Conservation (phyloP, 2,329 filamentous ascomycete genomes). For the Colletotrichum sp. region DNA sequence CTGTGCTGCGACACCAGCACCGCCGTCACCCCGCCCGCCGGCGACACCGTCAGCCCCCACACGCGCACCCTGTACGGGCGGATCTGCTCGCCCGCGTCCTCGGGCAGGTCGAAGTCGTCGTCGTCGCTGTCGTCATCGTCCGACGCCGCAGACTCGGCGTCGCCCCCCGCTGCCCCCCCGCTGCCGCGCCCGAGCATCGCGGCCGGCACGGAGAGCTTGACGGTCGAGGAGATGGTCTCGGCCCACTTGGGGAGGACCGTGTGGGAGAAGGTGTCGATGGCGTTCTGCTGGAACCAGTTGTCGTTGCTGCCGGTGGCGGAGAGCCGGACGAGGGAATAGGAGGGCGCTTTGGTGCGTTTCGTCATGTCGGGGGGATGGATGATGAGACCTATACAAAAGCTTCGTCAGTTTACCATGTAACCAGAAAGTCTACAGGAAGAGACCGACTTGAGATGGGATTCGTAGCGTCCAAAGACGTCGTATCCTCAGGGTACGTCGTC, state of each 20-base stretch:
- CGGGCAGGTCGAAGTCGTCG: slow-evolving; percentile 34
- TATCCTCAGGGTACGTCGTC: slow-evolving; percentile 47
- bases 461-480: slow-evolving; percentile 30
- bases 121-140: slow-evolving; percentile 27
- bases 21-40: slow-evolving; percentile 56
- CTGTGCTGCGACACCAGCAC: slow-evolving; percentile 55
- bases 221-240: slow-evolving; percentile 47
- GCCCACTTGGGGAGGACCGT: slow-evolving; percentile 45
- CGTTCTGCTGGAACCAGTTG: slow-evolving; percentile 60
- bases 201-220: slow-evolving; percentile 48
- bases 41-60: slow-evolving; percentile 58
- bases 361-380: slow-evolving; percentile 44
- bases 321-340: slow-evolving; percentile 58
- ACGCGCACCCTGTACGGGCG: slow-evolving; percentile 56
- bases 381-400: slow-evolving; percentile 54
- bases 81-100: slow-evolving; percentile 44
- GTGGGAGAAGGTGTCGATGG: slow-evolving; percentile 29
- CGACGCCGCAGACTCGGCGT: slow-evolving; percentile 16
- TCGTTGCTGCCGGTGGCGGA: slow-evolving; percentile 56
- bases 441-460: slow-evolving; percentile 53
- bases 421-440: slow-evolving; percentile 8
- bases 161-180: slow-evolving; percentile 32
- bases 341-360: slow-evolving; percentile 38
- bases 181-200: slow-evolving; percentile 46
- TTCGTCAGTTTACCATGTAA: slow-evolving; percentile 17